Conservation (phyloP, 305 asterid genomes). For the Fraxinus paxiana region DNA sequence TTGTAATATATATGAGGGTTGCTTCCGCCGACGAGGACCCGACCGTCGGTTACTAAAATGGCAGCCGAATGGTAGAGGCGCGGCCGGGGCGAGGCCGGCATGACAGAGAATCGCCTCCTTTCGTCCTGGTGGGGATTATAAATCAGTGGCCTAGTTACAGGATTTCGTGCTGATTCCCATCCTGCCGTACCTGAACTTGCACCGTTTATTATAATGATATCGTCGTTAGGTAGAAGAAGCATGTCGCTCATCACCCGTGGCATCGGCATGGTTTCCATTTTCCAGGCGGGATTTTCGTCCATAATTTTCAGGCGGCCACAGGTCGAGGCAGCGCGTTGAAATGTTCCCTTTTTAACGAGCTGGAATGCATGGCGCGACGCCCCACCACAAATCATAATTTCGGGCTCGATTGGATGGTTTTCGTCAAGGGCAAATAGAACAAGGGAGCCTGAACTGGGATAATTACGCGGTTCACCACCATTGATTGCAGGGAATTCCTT, state of each 20-base stretch:
- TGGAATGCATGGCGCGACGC: conserved; percentile 34
- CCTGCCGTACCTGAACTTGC: conserved; percentile 57
- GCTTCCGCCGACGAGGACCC: conserved; percentile 60
- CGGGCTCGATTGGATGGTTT: conserved; percentile 21
- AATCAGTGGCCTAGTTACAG: conserved; percentile 44
- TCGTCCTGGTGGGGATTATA: conserved; percentile 24
- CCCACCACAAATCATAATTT: conserved; percentile 70
- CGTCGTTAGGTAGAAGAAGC: conserved; percentile 50
- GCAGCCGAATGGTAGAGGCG: conserved; percentile 64
- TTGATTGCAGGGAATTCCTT: conserved; percentile 41
- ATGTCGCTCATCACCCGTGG: conserved; percentile 64
- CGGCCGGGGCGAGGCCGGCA: conserved; percentile 36
- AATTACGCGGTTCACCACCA: conserved; percentile 52
- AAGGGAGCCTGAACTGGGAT: conserved; percentile 70
- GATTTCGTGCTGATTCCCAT: conserved; percentile 45
- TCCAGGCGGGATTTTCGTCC: conserved; percentile 35
- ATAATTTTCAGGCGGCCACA: conserved; percentile 50
- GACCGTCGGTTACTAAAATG: conserved; percentile 44
- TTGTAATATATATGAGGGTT: conserved; percentile 55
- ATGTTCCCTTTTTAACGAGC: conserved; percentile 24
- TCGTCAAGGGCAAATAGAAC: conserved; percentile 57
- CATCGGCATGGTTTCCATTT: conserved; percentile 56
- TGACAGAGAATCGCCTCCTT: conserved; percentile 25
- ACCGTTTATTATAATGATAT: conserved; percentile 51
- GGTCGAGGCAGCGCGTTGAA: conserved; percentile 33